Evolutionary conservation across 2,329 filamentous ascomycete species (phyloP), one percentile per base, ranked within the genome.

Genomic region (Corynespora cassiicola): DNA sequence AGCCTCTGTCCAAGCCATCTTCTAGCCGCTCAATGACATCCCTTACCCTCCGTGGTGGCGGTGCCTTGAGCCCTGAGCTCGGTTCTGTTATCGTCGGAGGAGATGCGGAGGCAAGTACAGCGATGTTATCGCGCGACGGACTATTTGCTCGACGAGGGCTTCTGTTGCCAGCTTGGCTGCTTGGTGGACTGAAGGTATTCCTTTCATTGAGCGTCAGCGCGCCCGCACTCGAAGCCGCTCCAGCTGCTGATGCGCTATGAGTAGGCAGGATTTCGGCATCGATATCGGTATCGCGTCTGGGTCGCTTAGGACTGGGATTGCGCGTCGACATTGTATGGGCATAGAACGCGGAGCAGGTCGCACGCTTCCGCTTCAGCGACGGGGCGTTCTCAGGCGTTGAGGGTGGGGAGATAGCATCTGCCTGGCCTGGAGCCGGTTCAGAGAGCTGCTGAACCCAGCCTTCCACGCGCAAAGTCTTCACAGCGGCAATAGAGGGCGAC

Each of bases 51-150:
- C 8, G 25, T n/a, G 44, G 42, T 11, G 36, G 44, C 29, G 35
- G 36, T 31, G 28, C 22, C 25, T 38, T 40, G 20, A 45, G 27
- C 27, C 33, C 41, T 30, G 29, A 40, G 29, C 27, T 41, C 41
- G 45, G 45, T 41, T 45, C 30, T 31, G 33, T 48, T 44, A 44
- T 45, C 20, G 30, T 45, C 19, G 45, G 41, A 48, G 45, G 41
- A 24, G 32, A 37, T 29, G 37, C 35, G n/a, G 32, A 36, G 29
- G 39, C 40, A 16, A 40, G 27, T 23, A 33, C 23, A 14, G 40
- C 26, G 12, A 48, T 41, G 14, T 26, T 38, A 22, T 48, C 32
- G 28, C 41, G 32, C 6, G 36, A 38, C 20, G 38, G 33, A 20
- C 32, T 38, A 24, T 37, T 37, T 12, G 29, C 20, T 31, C 37